Percentiles rank a stretch among this genome's conserved stretches.
These are phyloP conservation scores for Rauvolfia tetraphylla DNA, from an alignment of 257 asterid species.

Conservation along the genomic window DNA sequence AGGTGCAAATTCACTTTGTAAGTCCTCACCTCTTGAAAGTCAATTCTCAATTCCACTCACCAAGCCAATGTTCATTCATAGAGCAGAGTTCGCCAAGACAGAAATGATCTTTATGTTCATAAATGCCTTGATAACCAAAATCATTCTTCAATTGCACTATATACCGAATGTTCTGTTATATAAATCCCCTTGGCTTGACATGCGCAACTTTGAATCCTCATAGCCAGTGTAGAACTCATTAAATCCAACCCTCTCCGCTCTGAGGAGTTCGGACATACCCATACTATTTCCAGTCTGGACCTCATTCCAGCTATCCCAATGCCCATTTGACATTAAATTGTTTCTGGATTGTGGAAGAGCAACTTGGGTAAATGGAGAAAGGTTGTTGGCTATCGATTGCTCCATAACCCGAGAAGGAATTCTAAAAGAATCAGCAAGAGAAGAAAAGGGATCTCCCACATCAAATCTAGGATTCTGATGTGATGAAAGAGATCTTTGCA, in stretches of 20 bases:
- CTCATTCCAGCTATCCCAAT: slow-evolving; percentile 82
- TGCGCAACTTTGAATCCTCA: slow-evolving; percentile 68
- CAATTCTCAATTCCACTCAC: slow-evolving; percentile 1
- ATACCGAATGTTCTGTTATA: slow-evolving; percentile 77
- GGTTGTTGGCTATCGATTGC: slow-evolving; percentile 54
- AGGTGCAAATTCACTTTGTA: slow-evolving; percentile 17
- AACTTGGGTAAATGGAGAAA: slow-evolving; percentile 58
- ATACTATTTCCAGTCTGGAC: slow-evolving; percentile 54
- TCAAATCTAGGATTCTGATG: slow-evolving; percentile 70
- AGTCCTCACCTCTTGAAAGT: slow-evolving; percentile 12
- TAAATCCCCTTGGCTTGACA: slow-evolving; percentile 67
- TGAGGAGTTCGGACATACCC: slow-evolving; percentile 66
- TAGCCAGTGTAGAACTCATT: slow-evolving; percentile 55
- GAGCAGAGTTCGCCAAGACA: slow-evolving; percentile 10
- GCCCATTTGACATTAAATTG: slow-evolving; percentile 66
- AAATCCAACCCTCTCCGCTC: slow-evolving; percentile 62
- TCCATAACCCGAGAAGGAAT: slow-evolving; percentile 63
- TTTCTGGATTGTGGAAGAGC: slow-evolving; percentile 57
- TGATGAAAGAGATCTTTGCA: slow-evolving; percentile 63
- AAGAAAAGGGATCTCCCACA: slow-evolving; percentile 42
- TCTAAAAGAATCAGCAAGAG: slow-evolving; percentile 54
- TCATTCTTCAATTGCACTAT: slow-evolving; percentile 27
- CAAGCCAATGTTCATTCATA: slow-evolving; percentile 9
- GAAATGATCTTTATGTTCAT: slow-evolving; percentile 3
- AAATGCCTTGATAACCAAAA: slow-evolving; percentile 8